These are phyloP conservation scores for Prunus padus DNA, from an alignment of 306 rosid genomes.

Conservation along the genomic window DNA sequence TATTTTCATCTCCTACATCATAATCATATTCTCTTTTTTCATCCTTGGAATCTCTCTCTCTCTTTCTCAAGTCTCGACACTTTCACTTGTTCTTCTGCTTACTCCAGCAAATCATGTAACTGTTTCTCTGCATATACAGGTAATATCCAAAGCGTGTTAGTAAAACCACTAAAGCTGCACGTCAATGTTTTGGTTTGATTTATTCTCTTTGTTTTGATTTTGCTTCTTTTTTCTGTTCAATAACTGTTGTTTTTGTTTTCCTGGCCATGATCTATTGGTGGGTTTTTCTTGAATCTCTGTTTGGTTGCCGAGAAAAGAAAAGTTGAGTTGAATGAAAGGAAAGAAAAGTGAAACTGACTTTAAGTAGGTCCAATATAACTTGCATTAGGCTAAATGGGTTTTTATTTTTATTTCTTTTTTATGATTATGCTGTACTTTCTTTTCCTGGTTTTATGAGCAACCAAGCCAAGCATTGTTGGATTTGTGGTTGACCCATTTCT, in stretches of 20 bases:
- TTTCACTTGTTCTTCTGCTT: constrained; percentile 13
- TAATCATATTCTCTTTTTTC: constrained; percentile 12
- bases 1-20: neutral
- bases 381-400: constrained; percentile 6
- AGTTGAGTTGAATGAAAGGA: constrained; percentile 23
- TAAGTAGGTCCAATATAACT: constrained; percentile 8
- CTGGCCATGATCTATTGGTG: constrained; percentile 18
- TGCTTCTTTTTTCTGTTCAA: constrained; percentile 14
- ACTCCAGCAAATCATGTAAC: constrained; percentile 23
- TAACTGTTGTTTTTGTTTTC: constrained; percentile 21
- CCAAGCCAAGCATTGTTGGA: constrained; percentile 12
- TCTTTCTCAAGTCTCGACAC: neutral
- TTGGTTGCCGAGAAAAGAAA: constrained; percentile 30
- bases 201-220: constrained; percentile 27
- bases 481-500: constrained; percentile 5
- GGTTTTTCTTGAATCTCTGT: constrained; percentile 21
- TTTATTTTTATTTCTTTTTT: neutral
- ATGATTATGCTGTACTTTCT: neutral
- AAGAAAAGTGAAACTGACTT: constrained; percentile 20
- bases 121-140: constrained; percentile 34
- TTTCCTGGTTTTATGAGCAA: constrained; percentile 5
- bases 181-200: constrained; percentile 12
- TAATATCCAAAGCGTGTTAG: constrained; percentile 22
- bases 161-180: neutral
- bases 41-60: constrained; percentile 35